These are phyloP conservation scores for Metarhizium anisopliae DNA, from an alignment of 2,329 filamentous ascomycete species.

Conservation along the genomic window DNA sequence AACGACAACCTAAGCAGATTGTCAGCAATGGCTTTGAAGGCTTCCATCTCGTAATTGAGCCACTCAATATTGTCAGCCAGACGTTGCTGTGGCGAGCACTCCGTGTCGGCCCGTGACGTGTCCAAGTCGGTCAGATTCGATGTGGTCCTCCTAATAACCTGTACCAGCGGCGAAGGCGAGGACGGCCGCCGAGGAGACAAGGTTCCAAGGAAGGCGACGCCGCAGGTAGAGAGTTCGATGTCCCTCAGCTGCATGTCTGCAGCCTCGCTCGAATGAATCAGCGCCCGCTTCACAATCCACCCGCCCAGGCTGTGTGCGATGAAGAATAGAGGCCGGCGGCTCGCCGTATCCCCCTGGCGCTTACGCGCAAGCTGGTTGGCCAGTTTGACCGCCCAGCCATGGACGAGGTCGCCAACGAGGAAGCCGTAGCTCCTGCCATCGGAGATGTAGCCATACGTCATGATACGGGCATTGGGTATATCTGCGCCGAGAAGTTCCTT, in stretches of 20 bases:
- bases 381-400: conserved; percentile 15
- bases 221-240: conserved; percentile 17
- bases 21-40: conserved; percentile 16
- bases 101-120: neutral
- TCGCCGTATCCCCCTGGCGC: conserved; percentile 11
- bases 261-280: conserved; percentile 19
- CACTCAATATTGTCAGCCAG: conserved; percentile 13
- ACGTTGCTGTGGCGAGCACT: conserved; percentile 5
- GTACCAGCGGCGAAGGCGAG: conserved; percentile 15
- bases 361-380: conserved; percentile 12
- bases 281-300: conserved; percentile 19
- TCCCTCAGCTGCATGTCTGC: conserved; percentile 11
- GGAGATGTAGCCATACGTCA: conserved; percentile 16
- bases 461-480: conserved; percentile 17
- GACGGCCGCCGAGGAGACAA: conserved; percentile 13
- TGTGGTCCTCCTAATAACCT: conserved; percentile 16
- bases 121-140: conserved; percentile 8
- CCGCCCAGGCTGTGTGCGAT: conserved; percentile 18
- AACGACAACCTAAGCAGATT: conserved; percentile 16
- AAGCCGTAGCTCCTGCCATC: conserved; percentile 14
- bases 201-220: conserved; percentile 19
- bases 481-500: conserved; percentile 15
- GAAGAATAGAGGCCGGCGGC: conserved; percentile 16
- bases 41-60: conserved; percentile 18
- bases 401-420: conserved; percentile 15